Evolutionary conservation across 495 filamentous ascomycete species (phyloP), one percentile per base, ranked within the genome.

Genomic region (Aspergillus baeticus): DNA sequence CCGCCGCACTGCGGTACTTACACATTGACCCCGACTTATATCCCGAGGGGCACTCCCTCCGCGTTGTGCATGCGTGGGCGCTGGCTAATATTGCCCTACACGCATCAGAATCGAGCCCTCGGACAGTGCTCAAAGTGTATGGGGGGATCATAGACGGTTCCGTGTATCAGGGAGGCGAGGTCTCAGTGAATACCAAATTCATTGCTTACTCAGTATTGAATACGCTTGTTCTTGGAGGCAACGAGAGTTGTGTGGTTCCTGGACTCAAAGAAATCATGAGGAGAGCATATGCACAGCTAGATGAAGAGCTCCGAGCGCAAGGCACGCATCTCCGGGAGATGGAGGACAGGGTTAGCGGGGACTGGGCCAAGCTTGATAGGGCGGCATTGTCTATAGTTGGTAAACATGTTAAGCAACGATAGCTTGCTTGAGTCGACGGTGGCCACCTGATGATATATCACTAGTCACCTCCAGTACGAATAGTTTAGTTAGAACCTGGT

Each of bases 11-110:
- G 17, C 67, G 69, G 1, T 74, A 76, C 34, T 51, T 70, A 2
- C 59, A 61, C 22, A 61, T 78, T 36, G 78, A 81, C 29, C 70
- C 72, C 0, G 26, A 65, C 1, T 57, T 76, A 3, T 77, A 73
- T 44, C 49, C 47, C 17, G 59, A 62, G 5, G 64, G 59, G 1
- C 76, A 81, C 57, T 78, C 78, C 0, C 63, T 80, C 5, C 69
- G 78, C 5, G 65, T 73, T 5, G 54, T 78, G 20, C 74, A 79
- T 61, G 73, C 65, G 20, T 78, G 73, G 73, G 57, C 72, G 23
- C 47, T 81, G 1, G 63, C 71, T 2, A 70, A 72, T 22, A 51
- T 77, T 10, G 69, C 68, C 0, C 65, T 75, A 5, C 68, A 71
- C n/a, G 55, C 75, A 14, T 75, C 70, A 0, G 67, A 69, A 10